Percentiles rank a stretch among this genome's conserved stretches.
Conservation (phyloP, 75 land plant genomes). For the Larix kaempferi region DNA sequence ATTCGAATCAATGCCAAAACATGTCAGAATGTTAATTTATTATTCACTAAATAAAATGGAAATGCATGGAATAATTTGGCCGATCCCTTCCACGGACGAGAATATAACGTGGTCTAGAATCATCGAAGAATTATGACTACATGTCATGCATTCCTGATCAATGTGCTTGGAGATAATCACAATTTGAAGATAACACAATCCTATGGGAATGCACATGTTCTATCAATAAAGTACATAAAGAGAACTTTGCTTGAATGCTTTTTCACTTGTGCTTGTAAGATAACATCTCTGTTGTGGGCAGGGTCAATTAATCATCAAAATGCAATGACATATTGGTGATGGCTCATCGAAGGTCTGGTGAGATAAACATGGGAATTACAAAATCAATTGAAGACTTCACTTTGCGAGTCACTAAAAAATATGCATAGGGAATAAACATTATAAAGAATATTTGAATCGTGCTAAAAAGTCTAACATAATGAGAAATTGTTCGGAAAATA, state of each 20-base stretch:
- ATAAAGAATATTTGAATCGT: too few relatives aligned
- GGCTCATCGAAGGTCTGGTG: neutral
- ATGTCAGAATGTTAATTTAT: neutral
- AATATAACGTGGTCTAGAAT: neutral
- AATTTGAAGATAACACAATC: constrained; percentile 54
- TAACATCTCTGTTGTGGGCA: constrained; percentile 53
- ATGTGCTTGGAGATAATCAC: constrained; percentile 65
- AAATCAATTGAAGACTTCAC: neutral
- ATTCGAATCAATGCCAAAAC: neutral
- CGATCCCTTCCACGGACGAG: neutral
- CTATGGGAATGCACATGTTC: constrained; percentile 76
- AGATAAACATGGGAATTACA: neutral
- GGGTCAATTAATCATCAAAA: constrained; percentile 3
- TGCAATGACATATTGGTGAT: neutral
- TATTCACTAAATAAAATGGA: neutral
- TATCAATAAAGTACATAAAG: constrained; percentile 21
- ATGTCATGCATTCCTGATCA: constrained; percentile 91
- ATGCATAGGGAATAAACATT: too few relatives aligned
- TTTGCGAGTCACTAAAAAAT: too few relatives aligned
- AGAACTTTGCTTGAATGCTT: constrained; percentile 10
- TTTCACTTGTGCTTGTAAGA: constrained; percentile 47
- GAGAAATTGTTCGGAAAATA: neutral
- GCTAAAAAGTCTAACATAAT: neutral
- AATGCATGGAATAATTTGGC: neutral
- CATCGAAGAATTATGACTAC: constrained; percentile 14